Conservation (phyloP, 768 basidiomycete genomes). For the Russula ochroleuca region DNA sequence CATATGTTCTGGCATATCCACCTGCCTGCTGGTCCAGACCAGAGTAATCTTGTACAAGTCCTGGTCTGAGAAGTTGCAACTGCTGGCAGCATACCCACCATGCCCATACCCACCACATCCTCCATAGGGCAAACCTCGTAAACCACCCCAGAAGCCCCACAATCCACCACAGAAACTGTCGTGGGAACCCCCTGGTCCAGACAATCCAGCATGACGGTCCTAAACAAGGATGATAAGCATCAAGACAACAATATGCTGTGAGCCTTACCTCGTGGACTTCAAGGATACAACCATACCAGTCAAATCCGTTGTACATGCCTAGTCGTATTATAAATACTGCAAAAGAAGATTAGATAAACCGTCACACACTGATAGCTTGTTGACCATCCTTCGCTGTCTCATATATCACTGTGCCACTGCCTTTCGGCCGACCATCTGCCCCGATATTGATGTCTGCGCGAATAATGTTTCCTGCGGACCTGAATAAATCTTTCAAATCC, state of each 20-base stretch:
- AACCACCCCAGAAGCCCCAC: conserved; percentile 44
- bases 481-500: conserved; percentile 95
- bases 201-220: conserved; percentile 87
- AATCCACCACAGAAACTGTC: conserved; percentile 48
- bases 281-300: conserved; percentile 93
- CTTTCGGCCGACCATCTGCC: conserved; percentile 89
- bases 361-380: conserved; percentile 78
- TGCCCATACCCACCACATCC: conserved; percentile 53
- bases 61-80: conserved; percentile 77
- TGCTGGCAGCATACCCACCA: conserved; percentile 44
- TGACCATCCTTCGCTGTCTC: conserved; percentile 86
- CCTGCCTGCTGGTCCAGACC: conserved; percentile 69
- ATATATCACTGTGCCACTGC: conserved; percentile 96
- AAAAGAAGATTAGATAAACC: not conserved
- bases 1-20: conserved; percentile 38
- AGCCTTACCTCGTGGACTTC: conserved; percentile 86
- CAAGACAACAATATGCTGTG: not conserved
- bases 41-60: conserved; percentile 91
- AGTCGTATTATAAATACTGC: conserved; percentile 10
- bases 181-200: conserved; percentile 55
- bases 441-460: conserved; percentile 95
- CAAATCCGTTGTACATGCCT: conserved; percentile 97
- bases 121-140: conserved; percentile 51
- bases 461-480: conserved; percentile 90
- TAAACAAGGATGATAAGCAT: conserved; percentile 30